Evolutionary conservation across 805 yeast genomes (phyloP).

Genomic region (Candida adriatica): DNA sequence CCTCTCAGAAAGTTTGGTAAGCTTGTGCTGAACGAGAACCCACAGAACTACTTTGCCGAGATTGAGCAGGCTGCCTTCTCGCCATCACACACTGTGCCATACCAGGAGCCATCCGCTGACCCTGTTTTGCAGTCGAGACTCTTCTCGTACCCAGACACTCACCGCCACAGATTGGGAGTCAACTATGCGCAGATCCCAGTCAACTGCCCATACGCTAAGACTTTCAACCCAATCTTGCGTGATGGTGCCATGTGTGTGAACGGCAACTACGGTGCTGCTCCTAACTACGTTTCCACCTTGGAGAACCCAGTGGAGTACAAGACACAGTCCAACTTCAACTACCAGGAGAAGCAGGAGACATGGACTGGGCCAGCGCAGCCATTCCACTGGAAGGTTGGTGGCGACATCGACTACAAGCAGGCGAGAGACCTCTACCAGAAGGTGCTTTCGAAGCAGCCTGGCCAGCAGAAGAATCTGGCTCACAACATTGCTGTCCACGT

Average conservation of each 20-base stretch:
- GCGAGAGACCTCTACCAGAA: slow-evolving; percentile 60
- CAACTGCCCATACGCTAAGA: slow-evolving; percentile 65
- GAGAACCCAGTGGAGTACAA: slow-evolving; percentile 27
- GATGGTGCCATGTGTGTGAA: slow-evolving; percentile 72
- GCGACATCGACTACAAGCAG: slow-evolving; percentile 70
- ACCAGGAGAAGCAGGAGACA: slow-evolving; percentile 64
- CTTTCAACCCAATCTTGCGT: slow-evolving; percentile 66
- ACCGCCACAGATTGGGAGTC: slow-evolving; percentile 69
- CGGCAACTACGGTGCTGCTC: slow-evolving; percentile 70
- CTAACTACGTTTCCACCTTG: slow-evolving; percentile 61
- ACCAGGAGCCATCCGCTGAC: slow-evolving; percentile 76
- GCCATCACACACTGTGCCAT: slow-evolving; percentile 80
- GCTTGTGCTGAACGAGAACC: slow-evolving; percentile 73
- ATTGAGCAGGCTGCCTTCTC: slow-evolving; percentile 82
- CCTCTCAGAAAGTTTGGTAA: slow-evolving; percentile 85
- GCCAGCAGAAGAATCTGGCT: slow-evolving; percentile 79
- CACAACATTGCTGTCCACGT: slow-evolving; percentile 80
- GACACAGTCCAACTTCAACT: slow-evolving; percentile 21
- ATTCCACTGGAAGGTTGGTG: slow-evolving; percentile 74
- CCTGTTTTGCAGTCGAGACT: slow-evolving; percentile 79
- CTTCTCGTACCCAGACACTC: slow-evolving; percentile 81
- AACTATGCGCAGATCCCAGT: slow-evolving; percentile 85
- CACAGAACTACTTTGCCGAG: slow-evolving; percentile 82
- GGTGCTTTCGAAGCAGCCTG: slow-evolving; percentile 67
- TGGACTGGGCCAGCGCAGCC: slow-evolving; percentile 81